phyloP scores from a whole-genome alignment of 177 flowering plant species.

The Vitis hybrid region DNA sequence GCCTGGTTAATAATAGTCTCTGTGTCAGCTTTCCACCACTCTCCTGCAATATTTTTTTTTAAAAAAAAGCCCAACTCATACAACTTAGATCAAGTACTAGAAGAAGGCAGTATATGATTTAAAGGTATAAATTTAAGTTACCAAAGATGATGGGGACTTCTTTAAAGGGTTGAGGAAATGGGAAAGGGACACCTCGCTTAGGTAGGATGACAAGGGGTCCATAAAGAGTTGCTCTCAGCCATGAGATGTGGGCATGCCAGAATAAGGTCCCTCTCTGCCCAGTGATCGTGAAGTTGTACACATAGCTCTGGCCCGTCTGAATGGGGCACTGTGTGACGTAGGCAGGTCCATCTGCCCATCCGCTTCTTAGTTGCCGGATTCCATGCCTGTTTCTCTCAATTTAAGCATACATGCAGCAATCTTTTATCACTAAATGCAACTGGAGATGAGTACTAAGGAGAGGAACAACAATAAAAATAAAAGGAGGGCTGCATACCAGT shows the following conservation, averaged over 20 bases:
- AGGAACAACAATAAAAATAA: neutral
- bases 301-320: slow-evolving; percentile 57
- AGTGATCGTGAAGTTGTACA: slow-evolving; percentile 61
- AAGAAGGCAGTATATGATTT: neutral
- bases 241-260: slow-evolving; percentile 77
- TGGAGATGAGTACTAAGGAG: neutral
- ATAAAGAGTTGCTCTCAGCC: slow-evolving; percentile 64
- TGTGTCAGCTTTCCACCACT: slow-evolving; percentile 52
- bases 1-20: slow-evolving; percentile 39
- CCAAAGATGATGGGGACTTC: slow-evolving; percentile 40
- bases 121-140: neutral
- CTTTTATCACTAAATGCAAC: neutral
- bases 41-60: slow-evolving; percentile 26
- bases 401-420: neutral
- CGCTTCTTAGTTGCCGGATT: slow-evolving; percentile 49
- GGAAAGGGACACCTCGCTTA: slow-evolving; percentile 20
- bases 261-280: slow-evolving; percentile 74
- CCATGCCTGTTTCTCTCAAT: slow-evolving; percentile 61
- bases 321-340: slow-evolving; percentile 79
- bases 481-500: slow-evolving; percentile 42
- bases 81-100: neutral
- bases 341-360: slow-evolving; percentile 80
- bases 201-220: slow-evolving; percentile 39
- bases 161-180: slow-evolving; percentile 26
- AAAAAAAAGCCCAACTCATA: neutral